Conservation (phyloP, 352 stramenopile genomes). For the Globisporangium spinosum region DNA sequence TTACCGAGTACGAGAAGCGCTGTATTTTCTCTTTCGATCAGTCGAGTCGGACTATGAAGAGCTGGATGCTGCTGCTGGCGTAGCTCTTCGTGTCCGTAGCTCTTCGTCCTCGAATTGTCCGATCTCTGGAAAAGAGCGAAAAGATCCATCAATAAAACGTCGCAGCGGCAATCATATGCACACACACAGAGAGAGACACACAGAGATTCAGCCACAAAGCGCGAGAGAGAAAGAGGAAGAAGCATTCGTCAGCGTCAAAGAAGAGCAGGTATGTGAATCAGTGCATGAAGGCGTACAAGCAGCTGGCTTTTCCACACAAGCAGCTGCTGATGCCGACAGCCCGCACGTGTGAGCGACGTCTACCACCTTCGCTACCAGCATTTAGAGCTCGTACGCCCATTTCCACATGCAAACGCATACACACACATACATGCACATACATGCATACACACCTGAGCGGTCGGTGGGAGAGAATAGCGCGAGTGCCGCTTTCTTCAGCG, state of each 20-base stretch:
- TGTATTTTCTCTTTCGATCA: not conserved
- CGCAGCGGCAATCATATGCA: constrained; percentile 6
- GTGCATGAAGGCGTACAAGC: not conserved
- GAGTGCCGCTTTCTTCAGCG: constrained; percentile 8
- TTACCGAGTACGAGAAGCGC: not conserved
- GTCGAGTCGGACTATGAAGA: constrained; percentile 8
- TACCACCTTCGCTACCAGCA: not conserved
- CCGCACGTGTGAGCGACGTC: no score
- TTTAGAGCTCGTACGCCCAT: not conserved
- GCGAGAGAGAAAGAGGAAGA: not conserved
- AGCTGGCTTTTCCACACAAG: constrained; percentile 8
- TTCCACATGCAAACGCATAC: not conserved
- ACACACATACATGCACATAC: not conserved
- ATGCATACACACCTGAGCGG: not conserved
- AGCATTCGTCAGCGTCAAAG: constrained; percentile 4
- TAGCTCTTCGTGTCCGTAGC: not conserved
- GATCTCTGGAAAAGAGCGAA: constrained; percentile 2
- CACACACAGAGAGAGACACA: not conserved
- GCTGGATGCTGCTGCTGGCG: not conserved
- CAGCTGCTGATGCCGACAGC: not conserved
- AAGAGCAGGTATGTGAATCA: not conserved
- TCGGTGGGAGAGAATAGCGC: not conserved
- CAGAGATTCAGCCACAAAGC: not conserved
- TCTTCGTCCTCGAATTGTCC: constrained; percentile 7
- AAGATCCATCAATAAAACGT: constrained; percentile 3